Conservation (phyloP, 2,329 filamentous ascomycete species). For the Sclerotinia nivalis region DNA sequence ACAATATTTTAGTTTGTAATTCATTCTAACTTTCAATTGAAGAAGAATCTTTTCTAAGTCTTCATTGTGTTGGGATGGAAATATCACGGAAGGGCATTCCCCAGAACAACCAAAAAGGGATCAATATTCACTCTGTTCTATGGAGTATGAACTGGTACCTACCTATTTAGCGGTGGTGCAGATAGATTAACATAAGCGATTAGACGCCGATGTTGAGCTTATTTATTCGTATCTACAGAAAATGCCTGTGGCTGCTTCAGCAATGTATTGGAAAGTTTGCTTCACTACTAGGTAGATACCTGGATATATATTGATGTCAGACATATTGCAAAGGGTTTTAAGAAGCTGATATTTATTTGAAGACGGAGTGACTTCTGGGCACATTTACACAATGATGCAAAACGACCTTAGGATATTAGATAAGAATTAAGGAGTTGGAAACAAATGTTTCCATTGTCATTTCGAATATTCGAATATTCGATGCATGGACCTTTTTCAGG, state of each 20-base stretch:
- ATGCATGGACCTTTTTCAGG: not conserved
- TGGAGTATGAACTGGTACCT: too few species aligned
- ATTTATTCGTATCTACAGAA: not conserved
- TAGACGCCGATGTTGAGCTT: slow-evolving; percentile 12
- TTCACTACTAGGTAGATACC: too few species aligned
- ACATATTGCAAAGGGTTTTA: too few species aligned
- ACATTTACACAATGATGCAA: too few species aligned
- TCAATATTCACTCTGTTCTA: too few species aligned
- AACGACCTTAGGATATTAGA: too few species aligned
- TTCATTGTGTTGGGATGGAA: not conserved
- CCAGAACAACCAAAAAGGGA: too few species aligned
- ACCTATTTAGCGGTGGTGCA: too few species aligned
- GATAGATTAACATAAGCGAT: not conserved
- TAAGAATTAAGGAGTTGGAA: not conserved
- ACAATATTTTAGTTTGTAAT: not conserved
- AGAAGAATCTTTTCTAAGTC: not conserved
- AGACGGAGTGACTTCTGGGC: too few species aligned
- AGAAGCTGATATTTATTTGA: too few species aligned
- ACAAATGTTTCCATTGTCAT: not conserved
- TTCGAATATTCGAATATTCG: not conserved
- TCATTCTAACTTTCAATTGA: not conserved
- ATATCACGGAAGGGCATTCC: not conserved
- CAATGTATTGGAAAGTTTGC: not conserved
- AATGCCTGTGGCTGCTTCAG: not conserved
- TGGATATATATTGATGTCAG: too few species aligned